Conservation (phyloP, 2,329 filamentous ascomycete genomes). For the Colletotrichum musicola region DNA sequence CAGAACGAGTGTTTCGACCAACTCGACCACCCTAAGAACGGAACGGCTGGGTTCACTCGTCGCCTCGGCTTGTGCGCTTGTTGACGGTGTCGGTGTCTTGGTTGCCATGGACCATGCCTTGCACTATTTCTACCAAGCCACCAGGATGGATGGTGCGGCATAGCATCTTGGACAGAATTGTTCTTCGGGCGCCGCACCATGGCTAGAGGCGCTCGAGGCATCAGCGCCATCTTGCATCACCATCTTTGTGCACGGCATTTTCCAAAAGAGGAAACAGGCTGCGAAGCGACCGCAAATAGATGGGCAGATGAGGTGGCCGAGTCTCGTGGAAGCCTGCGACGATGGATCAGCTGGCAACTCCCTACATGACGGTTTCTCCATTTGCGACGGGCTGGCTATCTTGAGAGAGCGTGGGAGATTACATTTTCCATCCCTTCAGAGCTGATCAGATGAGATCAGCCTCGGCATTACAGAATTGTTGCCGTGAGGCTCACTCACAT, state of each 20-base stretch:
- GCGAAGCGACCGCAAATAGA: constrained; percentile 12
- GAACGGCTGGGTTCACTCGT: constrained; percentile 3
- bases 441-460: background rate
- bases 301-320: no score
- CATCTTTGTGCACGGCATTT: constrained; percentile 13
- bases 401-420: background rate
- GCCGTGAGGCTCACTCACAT: background rate
- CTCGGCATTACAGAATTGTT: constrained; percentile 9
- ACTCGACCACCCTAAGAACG: background rate
- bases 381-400: background rate
- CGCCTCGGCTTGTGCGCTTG: background rate
- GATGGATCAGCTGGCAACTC: background rate
- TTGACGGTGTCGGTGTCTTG: background rate
- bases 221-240: constrained; percentile 20
- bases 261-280: constrained; percentile 11
- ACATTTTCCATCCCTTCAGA: constrained; percentile 8
- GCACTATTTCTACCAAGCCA: background rate
- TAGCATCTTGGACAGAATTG: constrained; percentile 4
- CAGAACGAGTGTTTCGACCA: background rate
- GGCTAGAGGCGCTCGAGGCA: constrained; percentile 1
- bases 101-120: constrained; percentile 7
- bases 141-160: constrained; percentile 30
- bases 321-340: background rate
- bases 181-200: constrained; percentile 28
- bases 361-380: background rate